A percentile compares a stretch with the other conserved stretches of the same genome.
Evolutionary conservation across 106 monocot species (phyloP).

Genomic region (Allium fistulosum): DNA sequence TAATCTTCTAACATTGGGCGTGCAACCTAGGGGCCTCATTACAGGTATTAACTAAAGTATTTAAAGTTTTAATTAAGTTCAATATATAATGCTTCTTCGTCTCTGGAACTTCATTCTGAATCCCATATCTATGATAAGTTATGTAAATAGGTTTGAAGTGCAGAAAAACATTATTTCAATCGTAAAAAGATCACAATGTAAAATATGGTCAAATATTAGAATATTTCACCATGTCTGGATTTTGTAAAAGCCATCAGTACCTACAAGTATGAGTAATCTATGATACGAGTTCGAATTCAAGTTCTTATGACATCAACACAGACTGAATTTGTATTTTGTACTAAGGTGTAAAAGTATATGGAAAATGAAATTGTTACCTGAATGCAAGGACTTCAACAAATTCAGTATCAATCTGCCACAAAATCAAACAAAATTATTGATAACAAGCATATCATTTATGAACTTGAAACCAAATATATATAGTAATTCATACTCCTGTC

Average conservation of each 20-base stretch:
- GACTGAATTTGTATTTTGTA: background rate
- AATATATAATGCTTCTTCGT: too few species aligned
- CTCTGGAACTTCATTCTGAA: too few species aligned
- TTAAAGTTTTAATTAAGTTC: too few species aligned
- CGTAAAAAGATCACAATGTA: too few species aligned
- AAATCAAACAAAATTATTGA: background rate
- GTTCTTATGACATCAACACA: background rate
- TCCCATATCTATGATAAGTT: too few species aligned
- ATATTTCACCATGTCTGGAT: too few species aligned
- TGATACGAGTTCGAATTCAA: background rate
- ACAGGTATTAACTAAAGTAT: too few species aligned
- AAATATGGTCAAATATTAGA: too few species aligned
- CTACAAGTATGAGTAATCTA: background rate
- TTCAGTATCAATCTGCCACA: slow-evolving; percentile 74
- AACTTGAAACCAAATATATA: background rate
- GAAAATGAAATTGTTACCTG: slow-evolving; percentile 37
- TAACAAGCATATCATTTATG: background rate
- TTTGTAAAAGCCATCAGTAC: background rate
- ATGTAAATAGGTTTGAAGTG: background rate
- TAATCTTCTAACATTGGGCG: too few species aligned
- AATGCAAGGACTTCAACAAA: slow-evolving; percentile 90
- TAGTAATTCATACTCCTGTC: slow-evolving; percentile 65
- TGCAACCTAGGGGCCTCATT: too few species aligned
- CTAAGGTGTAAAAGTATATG: background rate
- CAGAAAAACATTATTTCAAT: background rate